These are phyloP conservation scores for Kwoniella heveanensis DNA, from an alignment of 768 basidiomycete genomes.

Conservation along the genomic window DNA sequence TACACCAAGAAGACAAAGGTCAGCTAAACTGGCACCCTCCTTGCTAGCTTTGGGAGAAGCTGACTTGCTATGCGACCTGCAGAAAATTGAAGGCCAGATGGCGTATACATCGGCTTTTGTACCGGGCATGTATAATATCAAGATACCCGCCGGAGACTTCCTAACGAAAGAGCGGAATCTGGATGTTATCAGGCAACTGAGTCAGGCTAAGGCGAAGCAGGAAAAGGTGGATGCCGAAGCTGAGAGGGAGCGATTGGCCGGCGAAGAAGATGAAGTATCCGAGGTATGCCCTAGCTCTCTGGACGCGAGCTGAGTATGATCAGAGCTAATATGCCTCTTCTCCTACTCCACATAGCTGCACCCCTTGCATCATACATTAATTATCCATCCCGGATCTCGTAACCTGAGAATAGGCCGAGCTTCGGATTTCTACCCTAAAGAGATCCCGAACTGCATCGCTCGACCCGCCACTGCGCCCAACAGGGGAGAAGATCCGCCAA, in stretches of 20 bases:
- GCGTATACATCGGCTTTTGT: constrained; percentile 41
- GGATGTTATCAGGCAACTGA: constrained; percentile 42
- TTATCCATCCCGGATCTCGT: constrained; percentile 58
- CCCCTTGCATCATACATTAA: constrained; percentile 42
- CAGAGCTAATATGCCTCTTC: not conserved
- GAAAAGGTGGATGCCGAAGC: constrained; percentile 30
- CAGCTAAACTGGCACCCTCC: no score
- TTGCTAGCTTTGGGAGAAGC: no score
- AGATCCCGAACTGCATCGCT: constrained; percentile 53
- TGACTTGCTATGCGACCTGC: not conserved
- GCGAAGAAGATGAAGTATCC: constrained; percentile 18
- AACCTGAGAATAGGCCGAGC: constrained; percentile 57
- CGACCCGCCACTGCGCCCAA: constrained; percentile 26
- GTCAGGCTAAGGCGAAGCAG: constrained; percentile 27
- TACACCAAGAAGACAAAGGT: constrained; percentile 35
- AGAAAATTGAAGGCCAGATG: constrained; percentile 36
- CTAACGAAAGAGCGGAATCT: constrained; percentile 37
- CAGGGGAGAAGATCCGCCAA: constrained; percentile 25
- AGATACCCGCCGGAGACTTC: constrained; percentile 49
- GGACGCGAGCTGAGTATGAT: not conserved
- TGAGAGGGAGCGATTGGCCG: constrained; percentile 19
- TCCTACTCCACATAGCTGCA: constrained; percentile 17
- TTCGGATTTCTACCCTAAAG: constrained; percentile 54
- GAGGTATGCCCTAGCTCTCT: constrained; percentile 21
- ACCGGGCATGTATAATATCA: constrained; percentile 45